phyloP scores from a whole-genome alignment of 2,329 filamentous ascomycete genomes.

The Phaeosphaeriaceae sp. region DNA sequence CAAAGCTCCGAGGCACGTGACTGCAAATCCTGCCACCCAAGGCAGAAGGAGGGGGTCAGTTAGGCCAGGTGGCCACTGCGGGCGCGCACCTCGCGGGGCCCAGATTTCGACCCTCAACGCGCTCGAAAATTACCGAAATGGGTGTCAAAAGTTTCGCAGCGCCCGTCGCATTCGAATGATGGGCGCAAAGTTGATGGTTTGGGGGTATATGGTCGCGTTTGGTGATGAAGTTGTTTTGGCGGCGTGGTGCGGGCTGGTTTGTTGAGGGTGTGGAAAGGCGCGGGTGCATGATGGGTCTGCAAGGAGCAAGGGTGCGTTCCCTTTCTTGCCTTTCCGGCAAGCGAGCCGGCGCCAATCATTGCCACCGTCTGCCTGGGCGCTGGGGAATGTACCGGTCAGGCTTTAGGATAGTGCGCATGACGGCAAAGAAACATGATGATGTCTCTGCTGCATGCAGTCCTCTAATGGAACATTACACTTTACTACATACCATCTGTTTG shows the following conservation, averaged over 20 bases:
- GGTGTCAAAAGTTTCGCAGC: constrained; percentile 38
- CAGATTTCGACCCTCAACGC: constrained; percentile 32
- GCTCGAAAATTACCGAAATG: constrained; percentile 38
- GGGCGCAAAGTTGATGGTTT: constrained; percentile 29
- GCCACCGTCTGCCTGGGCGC: constrained; percentile 1
- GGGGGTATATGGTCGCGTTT: constrained; percentile 19
- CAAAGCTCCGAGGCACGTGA: constrained; percentile 33
- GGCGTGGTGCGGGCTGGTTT: constrained; percentile 7
- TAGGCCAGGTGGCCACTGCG: constrained; percentile 29
- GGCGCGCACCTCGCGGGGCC: constrained; percentile 22
- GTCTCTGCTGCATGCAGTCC: constrained; percentile 1
- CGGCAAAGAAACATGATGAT: not conserved
- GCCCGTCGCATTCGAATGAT: constrained; percentile 28
- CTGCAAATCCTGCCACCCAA: constrained; percentile 27
- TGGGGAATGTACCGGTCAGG: constrained; percentile 4
- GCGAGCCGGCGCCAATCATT: constrained; percentile 14
- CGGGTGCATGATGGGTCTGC: constrained; percentile 6
- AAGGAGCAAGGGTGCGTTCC: constrained; percentile 16
- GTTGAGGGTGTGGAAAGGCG: constrained; percentile 19
- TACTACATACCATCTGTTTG: not conserved
- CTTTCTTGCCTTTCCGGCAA: constrained; percentile 7
- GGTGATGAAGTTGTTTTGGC: constrained; percentile 24
- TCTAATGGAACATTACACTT: constrained; percentile 1
- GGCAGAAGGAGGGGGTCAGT: constrained; percentile 18
- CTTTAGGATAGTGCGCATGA: not conserved